Conservation (phyloP, 2,329 filamentous ascomycete genomes). For the Penicillium griseofulvum region DNA sequence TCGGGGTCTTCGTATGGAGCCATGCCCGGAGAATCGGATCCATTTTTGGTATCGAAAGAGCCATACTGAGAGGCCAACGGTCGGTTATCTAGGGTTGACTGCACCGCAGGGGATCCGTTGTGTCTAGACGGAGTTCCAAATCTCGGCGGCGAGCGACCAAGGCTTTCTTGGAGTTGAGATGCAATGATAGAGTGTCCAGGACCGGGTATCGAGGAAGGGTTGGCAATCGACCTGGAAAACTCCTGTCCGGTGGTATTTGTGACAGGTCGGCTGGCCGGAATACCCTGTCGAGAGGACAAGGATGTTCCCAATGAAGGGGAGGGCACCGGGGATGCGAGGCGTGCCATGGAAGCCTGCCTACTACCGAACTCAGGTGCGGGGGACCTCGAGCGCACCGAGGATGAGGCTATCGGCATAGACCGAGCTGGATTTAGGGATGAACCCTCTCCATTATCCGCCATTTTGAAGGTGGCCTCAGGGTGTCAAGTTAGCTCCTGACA, state of each 20-base stretch:
- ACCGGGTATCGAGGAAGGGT: slow-evolving; percentile 62
- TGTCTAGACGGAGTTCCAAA: slow-evolving; percentile 50
- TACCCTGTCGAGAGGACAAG: slow-evolving; percentile 41
- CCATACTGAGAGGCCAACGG: slow-evolving; percentile 72
- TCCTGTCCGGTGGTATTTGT: slow-evolving; percentile 51
- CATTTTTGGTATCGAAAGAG: slow-evolving; percentile 69
- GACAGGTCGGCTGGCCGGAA: slow-evolving; percentile 31
- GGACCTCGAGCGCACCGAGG: slow-evolving; percentile 36
- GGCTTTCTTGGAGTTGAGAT: slow-evolving; percentile 74
- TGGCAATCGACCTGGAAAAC: slow-evolving; percentile 59
- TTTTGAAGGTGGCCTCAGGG: slow-evolving; percentile 19
- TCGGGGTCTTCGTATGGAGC: slow-evolving; percentile 82
- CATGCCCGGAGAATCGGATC: slow-evolving; percentile 19
- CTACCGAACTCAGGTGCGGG: slow-evolving; percentile 44
- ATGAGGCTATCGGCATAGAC: slow-evolving; percentile 34
- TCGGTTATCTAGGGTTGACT: slow-evolving; percentile 46
- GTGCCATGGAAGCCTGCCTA: slow-evolving; percentile 54
- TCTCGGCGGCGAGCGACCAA: slow-evolving; percentile 53
- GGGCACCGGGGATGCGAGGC: slow-evolving; percentile 56
- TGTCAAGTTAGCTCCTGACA: slow-evolving; percentile 1
- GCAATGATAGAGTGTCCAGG: slow-evolving; percentile 86
- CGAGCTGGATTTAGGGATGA: slow-evolving; percentile 33
- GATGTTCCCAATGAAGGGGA: slow-evolving; percentile 38
- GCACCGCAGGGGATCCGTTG: slow-evolving; percentile 58
- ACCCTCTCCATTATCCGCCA: slow-evolving; percentile 39